These are phyloP conservation scores for Penicillium fuscoglaucum DNA, from an alignment of 2,329 filamentous ascomycete genomes.

Conservation along the genomic window DNA sequence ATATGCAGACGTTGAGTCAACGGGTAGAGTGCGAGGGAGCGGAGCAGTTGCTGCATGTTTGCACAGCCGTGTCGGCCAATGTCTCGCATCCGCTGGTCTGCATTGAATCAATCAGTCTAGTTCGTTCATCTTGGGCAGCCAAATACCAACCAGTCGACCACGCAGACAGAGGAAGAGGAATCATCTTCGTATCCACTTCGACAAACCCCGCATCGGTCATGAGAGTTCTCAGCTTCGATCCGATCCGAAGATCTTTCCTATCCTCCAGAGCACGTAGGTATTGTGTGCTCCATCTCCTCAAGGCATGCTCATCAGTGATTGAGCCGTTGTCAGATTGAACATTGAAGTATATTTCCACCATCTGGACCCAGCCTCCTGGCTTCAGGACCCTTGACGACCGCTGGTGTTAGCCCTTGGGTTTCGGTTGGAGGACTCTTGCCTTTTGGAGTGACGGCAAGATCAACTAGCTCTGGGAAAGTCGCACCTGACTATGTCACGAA, in stretches of 20 bases:
- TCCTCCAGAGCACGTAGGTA: conserved; percentile 64
- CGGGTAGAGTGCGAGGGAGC: conserved; percentile 46
- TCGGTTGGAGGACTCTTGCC: background rate
- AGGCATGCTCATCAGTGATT: conserved; percentile 66
- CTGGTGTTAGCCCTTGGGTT: conserved; percentile 11
- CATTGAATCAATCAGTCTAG: conserved; percentile 29
- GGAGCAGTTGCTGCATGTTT: conserved; percentile 42
- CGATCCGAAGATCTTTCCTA: conserved; percentile 66
- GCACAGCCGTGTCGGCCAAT: conserved; percentile 45
- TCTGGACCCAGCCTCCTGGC: conserved; percentile 80
- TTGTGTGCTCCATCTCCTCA: conserved; percentile 65
- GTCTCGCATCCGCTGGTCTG: conserved; percentile 44
- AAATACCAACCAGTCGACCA: conserved; percentile 64
- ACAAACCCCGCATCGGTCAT: conserved; percentile 65
- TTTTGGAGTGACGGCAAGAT: background rate
- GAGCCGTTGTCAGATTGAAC: conserved; percentile 82
- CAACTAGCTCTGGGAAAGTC: conserved; percentile 14
- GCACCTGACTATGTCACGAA: conserved; percentile 68
- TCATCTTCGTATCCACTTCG: conserved; percentile 65
- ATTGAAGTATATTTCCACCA: conserved; percentile 84
- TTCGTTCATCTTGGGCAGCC: background rate
- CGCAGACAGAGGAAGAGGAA: conserved; percentile 67
- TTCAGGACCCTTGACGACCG: conserved; percentile 51
- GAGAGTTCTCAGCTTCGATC: conserved; percentile 59
- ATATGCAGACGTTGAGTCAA: conserved; percentile 46